Percentiles rank a stretch among this genome's conserved stretches.
These are phyloP conservation scores for Arachnopeziza araneosa DNA, from an alignment of 2,329 filamentous ascomycete species.

Conservation along the genomic window DNA sequence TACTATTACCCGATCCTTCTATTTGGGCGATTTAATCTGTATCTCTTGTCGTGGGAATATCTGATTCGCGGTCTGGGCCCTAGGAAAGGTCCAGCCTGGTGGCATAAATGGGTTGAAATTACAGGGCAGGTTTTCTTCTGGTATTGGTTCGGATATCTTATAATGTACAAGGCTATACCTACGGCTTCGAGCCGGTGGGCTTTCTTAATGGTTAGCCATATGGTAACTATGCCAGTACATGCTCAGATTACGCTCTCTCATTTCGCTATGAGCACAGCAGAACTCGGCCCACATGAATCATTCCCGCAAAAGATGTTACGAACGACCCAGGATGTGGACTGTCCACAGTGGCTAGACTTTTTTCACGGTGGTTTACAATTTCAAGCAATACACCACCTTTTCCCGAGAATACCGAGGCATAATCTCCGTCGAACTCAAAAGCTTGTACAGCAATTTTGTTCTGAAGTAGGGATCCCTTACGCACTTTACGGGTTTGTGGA, in stretches of 20 bases:
- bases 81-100: conserved; percentile 70
- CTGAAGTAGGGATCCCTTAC: conserved; percentile 78
- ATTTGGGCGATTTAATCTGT: conserved; percentile 84
- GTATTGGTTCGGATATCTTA: conserved; percentile 78
- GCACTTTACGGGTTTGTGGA: conserved; percentile 80
- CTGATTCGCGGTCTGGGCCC: conserved; percentile 66
- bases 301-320: conserved; percentile 88
- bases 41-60: conserved; percentile 73
- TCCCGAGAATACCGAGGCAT: conserved; percentile 76
- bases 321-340: conserved; percentile 92
- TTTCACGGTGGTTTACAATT: conserved; percentile 87
- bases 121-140: conserved; percentile 75
- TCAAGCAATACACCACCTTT: conserved; percentile 83
- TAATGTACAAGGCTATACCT: conserved; percentile 69
- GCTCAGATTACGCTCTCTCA: conserved; percentile 88
- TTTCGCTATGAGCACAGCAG: conserved; percentile 88
- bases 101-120: conserved; percentile 79
- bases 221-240: conserved; percentile 75
- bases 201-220: conserved; percentile 76
- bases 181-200: conserved; percentile 61
- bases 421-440: conserved; percentile 72
- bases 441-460: conserved; percentile 74
- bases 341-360: conserved; percentile 81
- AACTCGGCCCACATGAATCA: conserved; percentile 76
- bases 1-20: conserved; percentile 77